Conservation (phyloP, 208 protist genomes). For the Wallacemonas collosoma region DNA sequence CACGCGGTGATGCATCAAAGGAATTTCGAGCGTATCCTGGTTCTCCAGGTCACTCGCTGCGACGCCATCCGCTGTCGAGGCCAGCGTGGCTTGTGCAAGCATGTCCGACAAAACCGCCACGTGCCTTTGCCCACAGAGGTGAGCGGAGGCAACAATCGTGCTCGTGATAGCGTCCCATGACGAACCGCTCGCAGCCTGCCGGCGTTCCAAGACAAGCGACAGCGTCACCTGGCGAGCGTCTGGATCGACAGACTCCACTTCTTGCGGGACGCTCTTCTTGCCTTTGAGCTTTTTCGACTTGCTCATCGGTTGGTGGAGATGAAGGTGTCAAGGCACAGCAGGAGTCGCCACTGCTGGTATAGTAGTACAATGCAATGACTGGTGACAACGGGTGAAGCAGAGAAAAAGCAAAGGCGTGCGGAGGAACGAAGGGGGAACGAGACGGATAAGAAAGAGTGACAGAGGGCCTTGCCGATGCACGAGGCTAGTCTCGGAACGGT, state of each 20-base stretch:
- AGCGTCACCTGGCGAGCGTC: slow-evolving; percentile 7
- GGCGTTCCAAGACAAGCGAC: slow-evolving; percentile 9
- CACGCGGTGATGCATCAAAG: background rate
- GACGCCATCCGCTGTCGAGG: background rate
- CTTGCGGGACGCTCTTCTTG: slow-evolving; percentile 11
- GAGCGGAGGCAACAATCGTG: background rate
- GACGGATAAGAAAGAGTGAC: too few relatives aligned
- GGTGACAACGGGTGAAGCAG: too few relatives aligned
- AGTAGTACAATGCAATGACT: too few relatives aligned
- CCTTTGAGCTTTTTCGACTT: slow-evolving; percentile 13
- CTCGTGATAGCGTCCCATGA: slow-evolving; percentile 9
- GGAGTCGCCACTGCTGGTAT: background rate
- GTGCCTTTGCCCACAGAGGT: slow-evolving; percentile 1
- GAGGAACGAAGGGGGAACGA: too few relatives aligned
- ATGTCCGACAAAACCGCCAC: background rate
- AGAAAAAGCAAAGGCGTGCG: too few relatives aligned
- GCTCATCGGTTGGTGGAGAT: slow-evolving; percentile 1
- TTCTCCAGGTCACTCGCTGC: background rate
- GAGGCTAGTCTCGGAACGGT: too few relatives aligned
- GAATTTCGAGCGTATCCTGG: background rate
- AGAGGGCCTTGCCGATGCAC: too few relatives aligned
- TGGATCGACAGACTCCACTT: slow-evolving; percentile 10
- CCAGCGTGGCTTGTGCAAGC: background rate
- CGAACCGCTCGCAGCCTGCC: background rate
- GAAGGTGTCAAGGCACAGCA: background rate